Evolutionary conservation across 2,329 filamentous ascomycete species (phyloP).

Genomic region (Aspergillus texensis): DNA sequence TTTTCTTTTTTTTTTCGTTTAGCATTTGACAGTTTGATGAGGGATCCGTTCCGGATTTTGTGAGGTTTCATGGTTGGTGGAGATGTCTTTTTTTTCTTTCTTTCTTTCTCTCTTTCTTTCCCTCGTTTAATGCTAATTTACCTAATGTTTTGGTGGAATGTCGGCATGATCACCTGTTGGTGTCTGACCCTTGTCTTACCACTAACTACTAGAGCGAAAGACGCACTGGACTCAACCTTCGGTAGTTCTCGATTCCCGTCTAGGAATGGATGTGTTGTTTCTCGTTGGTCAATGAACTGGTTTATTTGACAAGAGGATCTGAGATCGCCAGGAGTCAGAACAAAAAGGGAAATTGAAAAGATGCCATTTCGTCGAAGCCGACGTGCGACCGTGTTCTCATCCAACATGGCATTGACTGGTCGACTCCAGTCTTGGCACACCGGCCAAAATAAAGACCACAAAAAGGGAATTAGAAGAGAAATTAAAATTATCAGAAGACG

Average conservation of each 20-base stretch:
- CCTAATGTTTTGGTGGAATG: background rate
- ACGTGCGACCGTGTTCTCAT: conserved; percentile 16
- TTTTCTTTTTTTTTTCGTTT: background rate
- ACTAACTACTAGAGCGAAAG: too few species aligned
- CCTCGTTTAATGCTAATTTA: background rate
- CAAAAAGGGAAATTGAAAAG: conserved; percentile 14
- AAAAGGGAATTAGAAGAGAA: conserved; percentile 13
- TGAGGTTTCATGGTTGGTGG: background rate
- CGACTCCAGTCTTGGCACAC: conserved; percentile 9
- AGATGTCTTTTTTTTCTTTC: background rate
- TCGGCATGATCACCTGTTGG: background rate
- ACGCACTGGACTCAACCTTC: background rate
- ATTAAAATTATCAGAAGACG: conserved; percentile 17
- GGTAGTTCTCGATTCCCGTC: background rate
- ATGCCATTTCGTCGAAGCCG: conserved; percentile 8
- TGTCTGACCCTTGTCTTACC: background rate
- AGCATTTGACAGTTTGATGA: background rate
- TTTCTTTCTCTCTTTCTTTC: background rate
- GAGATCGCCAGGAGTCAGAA: conserved; percentile 25
- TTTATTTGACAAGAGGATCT: conserved; percentile 12
- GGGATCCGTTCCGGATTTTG: background rate
- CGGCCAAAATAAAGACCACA: conserved; percentile 6
- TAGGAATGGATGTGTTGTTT: background rate
- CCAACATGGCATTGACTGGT: conserved; percentile 12
- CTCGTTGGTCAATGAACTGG: conserved; percentile 9